Conservation (phyloP, 2,329 filamentous ascomycete species). For the Xylaria arbuscula region DNA sequence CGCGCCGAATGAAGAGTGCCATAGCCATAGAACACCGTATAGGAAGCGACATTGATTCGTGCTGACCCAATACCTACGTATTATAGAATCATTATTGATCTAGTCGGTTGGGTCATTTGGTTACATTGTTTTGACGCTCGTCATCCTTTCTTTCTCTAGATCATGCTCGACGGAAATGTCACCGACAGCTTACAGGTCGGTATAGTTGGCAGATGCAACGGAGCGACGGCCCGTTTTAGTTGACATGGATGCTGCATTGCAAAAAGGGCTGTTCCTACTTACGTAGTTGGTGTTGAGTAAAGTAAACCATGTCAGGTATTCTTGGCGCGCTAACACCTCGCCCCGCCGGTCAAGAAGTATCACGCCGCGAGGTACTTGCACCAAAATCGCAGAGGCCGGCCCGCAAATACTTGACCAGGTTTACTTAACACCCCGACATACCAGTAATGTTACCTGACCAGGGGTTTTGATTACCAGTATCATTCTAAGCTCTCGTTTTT, state of each 20-base stretch:
- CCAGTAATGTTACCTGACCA: background rate
- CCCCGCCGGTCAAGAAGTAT: too few species aligned
- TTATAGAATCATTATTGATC: too few species aligned
- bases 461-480: background rate
- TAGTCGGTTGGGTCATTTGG: background rate
- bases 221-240: background rate
- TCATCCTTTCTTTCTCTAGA: background rate
- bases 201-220: background rate
- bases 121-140: background rate
- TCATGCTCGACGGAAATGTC: too few species aligned
- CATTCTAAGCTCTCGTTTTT: background rate
- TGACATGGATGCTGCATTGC: background rate
- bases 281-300: too few species aligned
- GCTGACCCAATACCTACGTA: background rate
- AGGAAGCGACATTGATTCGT: background rate
- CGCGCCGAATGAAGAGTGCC: background rate
- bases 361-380: too few species aligned
- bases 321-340: too few species aligned
- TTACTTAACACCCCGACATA: too few species aligned
- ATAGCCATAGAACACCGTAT: background rate
- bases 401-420: too few species aligned
- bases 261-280: background rate
- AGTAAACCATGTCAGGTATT: too few species aligned
- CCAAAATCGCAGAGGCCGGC: too few species aligned
- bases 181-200: background rate